Evolutionary conservation across 169 alveolate species (phyloP).

Genomic region (Eimeria zaria): DNA sequence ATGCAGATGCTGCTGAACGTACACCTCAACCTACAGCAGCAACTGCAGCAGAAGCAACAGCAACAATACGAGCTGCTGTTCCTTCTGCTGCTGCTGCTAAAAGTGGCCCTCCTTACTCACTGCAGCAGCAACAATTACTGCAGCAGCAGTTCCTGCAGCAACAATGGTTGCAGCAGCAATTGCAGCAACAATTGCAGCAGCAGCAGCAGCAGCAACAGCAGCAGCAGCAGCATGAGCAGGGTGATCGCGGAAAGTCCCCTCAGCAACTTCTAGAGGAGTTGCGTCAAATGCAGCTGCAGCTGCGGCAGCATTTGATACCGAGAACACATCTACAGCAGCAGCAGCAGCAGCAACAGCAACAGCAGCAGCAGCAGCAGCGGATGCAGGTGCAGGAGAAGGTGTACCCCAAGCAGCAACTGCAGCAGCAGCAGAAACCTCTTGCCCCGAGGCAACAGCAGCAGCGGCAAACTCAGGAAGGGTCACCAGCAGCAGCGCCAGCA

Average conservation of each 20-base stretch:
- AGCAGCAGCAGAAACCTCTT: too few relatives aligned
- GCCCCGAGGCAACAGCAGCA: not conserved
- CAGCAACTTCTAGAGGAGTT: not conserved
- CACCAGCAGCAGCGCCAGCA: not conserved
- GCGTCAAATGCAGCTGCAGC: slow-evolving; percentile 38
- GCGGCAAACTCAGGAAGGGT: not conserved
- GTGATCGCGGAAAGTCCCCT: too few relatives aligned
- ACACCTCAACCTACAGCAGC: too few relatives aligned
- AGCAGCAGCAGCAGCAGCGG: not conserved
- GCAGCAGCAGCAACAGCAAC: slow-evolving; percentile 25
- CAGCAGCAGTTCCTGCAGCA: too few relatives aligned
- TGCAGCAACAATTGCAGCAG: not conserved
- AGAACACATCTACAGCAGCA: not conserved
- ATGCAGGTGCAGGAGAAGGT: too few relatives aligned
- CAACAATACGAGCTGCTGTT: not conserved
- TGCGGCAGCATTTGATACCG: slow-evolving; percentile 29
- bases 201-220: slow-evolving; percentile 38
- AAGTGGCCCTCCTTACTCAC: not conserved
- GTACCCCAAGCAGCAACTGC: too few relatives aligned
- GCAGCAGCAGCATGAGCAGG: not conserved
- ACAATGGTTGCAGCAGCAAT: not conserved
- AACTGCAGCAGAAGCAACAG: slow-evolving; percentile 16
- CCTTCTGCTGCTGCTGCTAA: not conserved
- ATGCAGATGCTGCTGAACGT: too few relatives aligned
- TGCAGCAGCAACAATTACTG: too few relatives aligned